Evolutionary conservation across 208 protist species (phyloP).

Genomic region (Crithidia acanthocephali): DNA sequence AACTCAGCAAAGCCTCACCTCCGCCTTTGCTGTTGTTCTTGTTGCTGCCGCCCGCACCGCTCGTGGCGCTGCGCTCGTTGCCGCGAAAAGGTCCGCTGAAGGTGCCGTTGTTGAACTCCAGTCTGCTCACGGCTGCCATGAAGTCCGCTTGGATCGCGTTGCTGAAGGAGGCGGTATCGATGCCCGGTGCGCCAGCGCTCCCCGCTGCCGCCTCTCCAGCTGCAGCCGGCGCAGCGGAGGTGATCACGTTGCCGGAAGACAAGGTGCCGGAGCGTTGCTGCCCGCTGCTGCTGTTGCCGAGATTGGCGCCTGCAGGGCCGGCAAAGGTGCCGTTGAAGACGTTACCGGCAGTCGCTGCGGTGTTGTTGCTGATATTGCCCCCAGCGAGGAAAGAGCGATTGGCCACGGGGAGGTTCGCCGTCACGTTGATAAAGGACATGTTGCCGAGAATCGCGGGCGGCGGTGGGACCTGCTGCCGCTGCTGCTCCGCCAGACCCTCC

Average conservation of each 20-base stretch:
- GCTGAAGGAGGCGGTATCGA: background rate
- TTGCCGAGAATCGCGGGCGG: slow-evolving; percentile 34
- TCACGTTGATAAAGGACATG: slow-evolving; percentile 22
- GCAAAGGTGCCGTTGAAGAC: slow-evolving; percentile 15
- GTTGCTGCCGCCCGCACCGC: background rate
- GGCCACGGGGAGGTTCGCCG: slow-evolving; percentile 14
- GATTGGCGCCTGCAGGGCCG: background rate
- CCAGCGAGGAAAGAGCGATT: slow-evolving; percentile 20
- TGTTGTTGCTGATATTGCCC: too few species aligned
- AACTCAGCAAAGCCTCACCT: background rate
- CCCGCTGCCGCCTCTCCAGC: background rate
- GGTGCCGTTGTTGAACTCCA: slow-evolving; percentile 20
- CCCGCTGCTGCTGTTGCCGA: background rate
- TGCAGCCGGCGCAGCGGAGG: background rate
- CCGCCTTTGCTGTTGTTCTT: background rate
- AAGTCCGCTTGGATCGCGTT: slow-evolving; percentile 9
- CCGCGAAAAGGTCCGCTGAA: slow-evolving; percentile 9
- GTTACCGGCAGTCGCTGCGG: background rate
- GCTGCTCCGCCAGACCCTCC: slow-evolving; percentile 27
- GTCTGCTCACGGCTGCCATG: slow-evolving; percentile 5
- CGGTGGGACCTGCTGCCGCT: slow-evolving; percentile 32
- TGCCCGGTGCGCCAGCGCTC: background rate
- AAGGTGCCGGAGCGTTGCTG: background rate
- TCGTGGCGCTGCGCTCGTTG: slow-evolving; percentile 4
- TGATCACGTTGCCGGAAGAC: background rate